Evolutionary conservation across 2,329 filamentous ascomycete genomes (phyloP), one percentile per base, ranked within the genome.

Genomic region (Scedosporium dehoogii): DNA sequence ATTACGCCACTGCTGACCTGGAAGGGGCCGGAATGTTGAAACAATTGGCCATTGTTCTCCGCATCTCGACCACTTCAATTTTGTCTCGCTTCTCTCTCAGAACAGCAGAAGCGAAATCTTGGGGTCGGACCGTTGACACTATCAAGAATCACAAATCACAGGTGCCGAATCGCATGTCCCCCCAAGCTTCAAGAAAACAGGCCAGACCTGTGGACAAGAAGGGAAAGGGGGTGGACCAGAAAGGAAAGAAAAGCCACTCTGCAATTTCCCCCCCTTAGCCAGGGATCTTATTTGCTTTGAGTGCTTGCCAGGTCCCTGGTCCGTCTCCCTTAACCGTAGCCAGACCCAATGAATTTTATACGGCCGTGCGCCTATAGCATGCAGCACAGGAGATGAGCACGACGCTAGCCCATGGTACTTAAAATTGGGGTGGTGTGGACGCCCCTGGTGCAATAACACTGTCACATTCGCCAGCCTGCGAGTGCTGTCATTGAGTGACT

Each of bases 211-310:
- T 10, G 23, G 23, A 23, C 18, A 23, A 55, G 12, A 29, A 14
- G 21, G 16, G 12, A 55, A 55, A 23, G 51, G 51, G 51, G 18
- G 16, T 23, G n/a, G n/a, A n/a, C 33, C 27, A 27, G n/a, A 44
- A 14, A 21, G 27, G n/a, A 44, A 44, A 21, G 57, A 44, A 44
- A 59, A 42, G 57, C 57, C 56, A 18, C 56, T 4, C n/a, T 58
- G 57, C 57, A 59, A 59, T 59, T 59, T 59, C 57, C 56, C 56
- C 56, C 29, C 29, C 10, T 38, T 16, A 18, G 25, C 25, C 56
- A 29, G 21, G 16, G 29, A 56, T 56, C 51, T 25, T 29, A 56
- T 23, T 56, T 29, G 51, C 44, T 48, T 48, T 5, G 44, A 48
- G 44, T 48, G 51, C 21, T 29, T 25, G 51, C 51, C 33, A 38